Conservation (phyloP, 2,329 filamentous ascomycete species). For the Pseudogymnoascus pannorum region DNA sequence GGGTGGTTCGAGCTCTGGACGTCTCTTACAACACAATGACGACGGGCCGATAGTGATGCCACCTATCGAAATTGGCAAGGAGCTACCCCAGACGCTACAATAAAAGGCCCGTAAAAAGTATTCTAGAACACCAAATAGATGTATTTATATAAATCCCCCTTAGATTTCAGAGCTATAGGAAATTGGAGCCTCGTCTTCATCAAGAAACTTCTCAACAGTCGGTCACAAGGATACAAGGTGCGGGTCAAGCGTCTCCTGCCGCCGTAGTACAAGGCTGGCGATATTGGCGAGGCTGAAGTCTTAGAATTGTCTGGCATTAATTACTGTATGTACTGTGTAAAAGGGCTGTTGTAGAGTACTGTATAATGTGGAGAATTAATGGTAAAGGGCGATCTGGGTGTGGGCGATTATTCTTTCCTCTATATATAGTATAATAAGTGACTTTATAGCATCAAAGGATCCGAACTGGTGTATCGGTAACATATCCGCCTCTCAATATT, state of each 20-base stretch:
- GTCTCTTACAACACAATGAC: slow-evolving; percentile 4
- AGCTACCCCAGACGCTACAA: background rate
- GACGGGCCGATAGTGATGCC: background rate
- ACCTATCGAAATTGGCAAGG: background rate
- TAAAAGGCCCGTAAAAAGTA: background rate
- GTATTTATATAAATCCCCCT: background rate
- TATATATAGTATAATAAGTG: background rate
- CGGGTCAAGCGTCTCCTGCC: background rate
- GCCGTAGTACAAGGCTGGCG: background rate
- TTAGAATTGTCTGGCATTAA: background rate
- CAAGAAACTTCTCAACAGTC: background rate
- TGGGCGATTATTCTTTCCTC: background rate
- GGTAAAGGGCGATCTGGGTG: too few relatives aligned
- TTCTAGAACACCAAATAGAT: background rate
- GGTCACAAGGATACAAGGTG: too few relatives aligned
- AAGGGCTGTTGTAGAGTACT: too few relatives aligned
- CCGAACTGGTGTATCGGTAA: slow-evolving; percentile 18
- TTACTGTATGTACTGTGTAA: too few relatives aligned
- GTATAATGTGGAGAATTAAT: too few relatives aligned
- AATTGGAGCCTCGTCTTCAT: background rate
- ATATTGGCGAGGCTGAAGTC: background rate
- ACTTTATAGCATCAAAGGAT: background rate
- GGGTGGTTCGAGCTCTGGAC: background rate
- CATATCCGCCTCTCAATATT: slow-evolving; percentile 21
- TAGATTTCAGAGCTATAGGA: background rate